These are phyloP conservation scores for Ustilago xerochloae DNA, from an alignment of 1,284 basidiomycete genomes.

Conservation along the genomic window DNA sequence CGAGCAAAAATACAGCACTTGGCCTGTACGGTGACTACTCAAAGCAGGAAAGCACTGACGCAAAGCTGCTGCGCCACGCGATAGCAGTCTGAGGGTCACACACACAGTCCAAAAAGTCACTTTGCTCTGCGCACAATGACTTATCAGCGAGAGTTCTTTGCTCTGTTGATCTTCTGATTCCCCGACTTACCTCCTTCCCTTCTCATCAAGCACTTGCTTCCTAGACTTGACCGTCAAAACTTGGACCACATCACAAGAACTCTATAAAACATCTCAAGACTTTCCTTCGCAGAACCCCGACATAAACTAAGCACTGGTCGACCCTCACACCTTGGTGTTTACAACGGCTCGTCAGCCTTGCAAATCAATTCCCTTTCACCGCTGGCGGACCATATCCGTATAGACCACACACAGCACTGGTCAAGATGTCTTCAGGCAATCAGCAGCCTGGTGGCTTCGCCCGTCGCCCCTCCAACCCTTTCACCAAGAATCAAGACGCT, in stretches of 20 bases:
- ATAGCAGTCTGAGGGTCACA: not conserved
- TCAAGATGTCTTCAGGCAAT: slow-evolving; percentile 13
- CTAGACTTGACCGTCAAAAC: no score
- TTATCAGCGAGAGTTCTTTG: not conserved
- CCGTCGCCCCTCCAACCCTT: slow-evolving; percentile 41
- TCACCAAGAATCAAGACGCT: slow-evolving; percentile 48
- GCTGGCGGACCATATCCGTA: not conserved
- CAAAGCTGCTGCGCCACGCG: slow-evolving; percentile 1
- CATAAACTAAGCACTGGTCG: no score
- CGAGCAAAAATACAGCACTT: slow-evolving; percentile 3
- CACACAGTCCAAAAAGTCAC: no score
- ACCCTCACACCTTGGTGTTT: not conserved
- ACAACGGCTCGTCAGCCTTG: not conserved
- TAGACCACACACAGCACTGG: not conserved
- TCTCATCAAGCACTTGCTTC: not conserved
- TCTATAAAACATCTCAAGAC: not conserved
- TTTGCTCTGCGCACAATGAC: slow-evolving; percentile 12
- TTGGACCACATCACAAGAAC: no score
- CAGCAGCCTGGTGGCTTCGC: slow-evolving; percentile 3
- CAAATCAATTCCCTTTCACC: not conserved
- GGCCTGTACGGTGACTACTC: slow-evolving; percentile 22
- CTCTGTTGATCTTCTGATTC: not conserved
- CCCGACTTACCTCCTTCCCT: not conserved
- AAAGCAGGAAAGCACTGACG: not conserved
- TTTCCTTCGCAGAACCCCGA: not conserved